These are phyloP conservation scores for Sungouiozyma ichnusensis DNA, from an alignment of 805 yeast species.

Conservation along the genomic window DNA sequence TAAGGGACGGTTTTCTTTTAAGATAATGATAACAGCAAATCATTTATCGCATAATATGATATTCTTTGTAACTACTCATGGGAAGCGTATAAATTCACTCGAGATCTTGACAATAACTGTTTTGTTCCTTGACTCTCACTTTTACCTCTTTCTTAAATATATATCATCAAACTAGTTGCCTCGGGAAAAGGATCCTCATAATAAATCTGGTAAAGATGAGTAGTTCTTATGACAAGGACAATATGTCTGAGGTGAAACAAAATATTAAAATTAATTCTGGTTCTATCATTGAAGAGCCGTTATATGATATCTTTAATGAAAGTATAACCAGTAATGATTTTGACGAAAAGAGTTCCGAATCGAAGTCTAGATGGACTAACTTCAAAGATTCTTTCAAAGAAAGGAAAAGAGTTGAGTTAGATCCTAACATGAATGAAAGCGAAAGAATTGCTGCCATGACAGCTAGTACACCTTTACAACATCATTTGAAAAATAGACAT, in stretches of 20 bases:
- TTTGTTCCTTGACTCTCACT: no score
- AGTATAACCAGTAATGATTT: not conserved
- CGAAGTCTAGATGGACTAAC: not conserved
- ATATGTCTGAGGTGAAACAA: not conserved
- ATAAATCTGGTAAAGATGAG: not conserved
- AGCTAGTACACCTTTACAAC: slow-evolving; percentile 48
- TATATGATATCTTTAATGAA: not conserved
- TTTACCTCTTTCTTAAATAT: no score
- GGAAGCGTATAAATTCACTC: no score
- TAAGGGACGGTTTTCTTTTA: not conserved
- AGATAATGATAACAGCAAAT: not conserved
- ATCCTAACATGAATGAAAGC: slow-evolving; percentile 32
- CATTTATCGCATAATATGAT: no score
- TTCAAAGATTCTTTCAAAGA: slow-evolving; percentile 28
- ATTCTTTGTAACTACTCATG: no score
- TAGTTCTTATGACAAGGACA: not conserved
- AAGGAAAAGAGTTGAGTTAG: slow-evolving; percentile 41
- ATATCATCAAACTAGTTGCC: not conserved
- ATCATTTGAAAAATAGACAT: slow-evolving; percentile 43
- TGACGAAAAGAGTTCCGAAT: not conserved
- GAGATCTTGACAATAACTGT: not conserved
- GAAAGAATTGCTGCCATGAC: slow-evolving; percentile 37
- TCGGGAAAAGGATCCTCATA: not conserved
- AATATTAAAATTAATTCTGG: not conserved
- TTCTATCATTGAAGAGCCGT: not conserved